A percentile compares a stretch with the other conserved stretches of the same genome.
Conservation (phyloP, 2,329 filamentous ascomycete genomes). For the Botrytis aclada region DNA sequence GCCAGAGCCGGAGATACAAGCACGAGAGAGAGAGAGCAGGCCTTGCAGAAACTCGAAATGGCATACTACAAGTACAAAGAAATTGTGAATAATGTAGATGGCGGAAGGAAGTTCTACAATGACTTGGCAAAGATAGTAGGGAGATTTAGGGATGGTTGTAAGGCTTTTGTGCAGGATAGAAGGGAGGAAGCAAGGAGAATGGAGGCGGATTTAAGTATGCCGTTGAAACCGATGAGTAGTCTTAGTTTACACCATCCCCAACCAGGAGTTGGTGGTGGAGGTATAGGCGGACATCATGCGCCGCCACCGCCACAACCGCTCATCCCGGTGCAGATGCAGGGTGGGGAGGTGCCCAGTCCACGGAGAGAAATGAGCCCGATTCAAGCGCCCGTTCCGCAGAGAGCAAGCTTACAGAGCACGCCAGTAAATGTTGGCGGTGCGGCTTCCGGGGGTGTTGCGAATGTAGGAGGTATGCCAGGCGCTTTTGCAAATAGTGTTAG, state of each 20-base stretch:
- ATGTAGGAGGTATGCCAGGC: background rate
- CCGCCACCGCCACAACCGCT: slow-evolving; percentile 36
- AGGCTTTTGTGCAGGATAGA: slow-evolving; percentile 74
- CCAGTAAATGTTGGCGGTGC: slow-evolving; percentile 34
- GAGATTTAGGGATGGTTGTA: slow-evolving; percentile 76
- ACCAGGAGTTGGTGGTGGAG: slow-evolving; percentile 19
- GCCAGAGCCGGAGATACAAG: slow-evolving; percentile 59
- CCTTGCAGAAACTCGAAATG: slow-evolving; percentile 82
- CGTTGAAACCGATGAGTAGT: slow-evolving; percentile 13
- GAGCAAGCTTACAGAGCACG: slow-evolving; percentile 35
- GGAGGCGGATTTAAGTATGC: slow-evolving; percentile 49
- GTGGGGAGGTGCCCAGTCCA: background rate
- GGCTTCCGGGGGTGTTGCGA: background rate
- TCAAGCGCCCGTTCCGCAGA: slow-evolving; percentile 18
- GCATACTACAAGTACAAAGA: slow-evolving; percentile 97
- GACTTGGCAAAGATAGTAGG: slow-evolving; percentile 86
- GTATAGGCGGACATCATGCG: slow-evolving; percentile 17
- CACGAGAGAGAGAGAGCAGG: slow-evolving; percentile 74
- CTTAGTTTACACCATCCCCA: slow-evolving; percentile 31
- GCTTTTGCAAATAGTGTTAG: background rate
- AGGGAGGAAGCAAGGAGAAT: slow-evolving; percentile 76
- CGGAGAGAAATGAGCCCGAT: slow-evolving; percentile 9
- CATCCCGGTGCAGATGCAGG: slow-evolving; percentile 25
- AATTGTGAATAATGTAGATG: slow-evolving; percentile 86
- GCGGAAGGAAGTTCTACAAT: slow-evolving; percentile 94